phyloP scores from a whole-genome alignment of 805 yeast genomes.

The Starmerella apis region DNA sequence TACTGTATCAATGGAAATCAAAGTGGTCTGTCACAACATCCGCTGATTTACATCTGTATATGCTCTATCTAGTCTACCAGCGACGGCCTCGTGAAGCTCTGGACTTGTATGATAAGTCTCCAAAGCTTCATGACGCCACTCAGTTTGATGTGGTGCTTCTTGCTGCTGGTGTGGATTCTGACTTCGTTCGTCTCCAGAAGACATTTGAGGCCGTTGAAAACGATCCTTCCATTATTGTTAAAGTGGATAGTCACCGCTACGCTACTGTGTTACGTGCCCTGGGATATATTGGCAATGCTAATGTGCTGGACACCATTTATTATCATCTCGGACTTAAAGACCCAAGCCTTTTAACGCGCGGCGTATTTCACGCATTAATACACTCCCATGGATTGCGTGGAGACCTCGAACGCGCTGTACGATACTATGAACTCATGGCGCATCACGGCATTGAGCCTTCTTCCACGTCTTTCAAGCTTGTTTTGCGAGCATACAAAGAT shows the following conservation, averaged over 20 bases:
- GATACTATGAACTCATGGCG: slow-evolving; percentile 31
- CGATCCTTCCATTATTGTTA: neutral
- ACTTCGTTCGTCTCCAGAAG: slow-evolving; percentile 47
- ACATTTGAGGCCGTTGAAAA: slow-evolving; percentile 38
- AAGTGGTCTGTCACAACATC: slow-evolving; percentile 15
- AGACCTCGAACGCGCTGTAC: slow-evolving; percentile 34
- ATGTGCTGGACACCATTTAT: slow-evolving; percentile 43
- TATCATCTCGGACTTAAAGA: slow-evolving; percentile 39
- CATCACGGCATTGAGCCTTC: slow-evolving; percentile 30
- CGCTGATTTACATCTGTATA: slow-evolving; percentile 26
- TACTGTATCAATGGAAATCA: slow-evolving; percentile 32
- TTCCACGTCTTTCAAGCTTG: slow-evolving; percentile 30
- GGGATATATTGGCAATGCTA: slow-evolving; percentile 41
- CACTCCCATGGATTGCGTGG: slow-evolving; percentile 34
- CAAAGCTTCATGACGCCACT: slow-evolving; percentile 37
- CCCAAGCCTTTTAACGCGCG: slow-evolving; percentile 38
- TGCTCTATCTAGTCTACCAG: slow-evolving; percentile 23
- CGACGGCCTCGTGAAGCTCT: slow-evolving; percentile 26
- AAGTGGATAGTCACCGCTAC: slow-evolving; percentile 42
- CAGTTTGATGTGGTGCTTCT: slow-evolving; percentile 43
- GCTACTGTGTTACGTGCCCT: slow-evolving; percentile 51
- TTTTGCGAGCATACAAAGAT: slow-evolving; percentile 34
- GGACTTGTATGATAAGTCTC: slow-evolving; percentile 33
- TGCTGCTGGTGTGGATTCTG: slow-evolving; percentile 38
- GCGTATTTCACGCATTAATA: slow-evolving; percentile 40